These are phyloP conservation scores for Nakazawaea wyomingensis DNA, from an alignment of 805 yeast species.

Conservation along the genomic window DNA sequence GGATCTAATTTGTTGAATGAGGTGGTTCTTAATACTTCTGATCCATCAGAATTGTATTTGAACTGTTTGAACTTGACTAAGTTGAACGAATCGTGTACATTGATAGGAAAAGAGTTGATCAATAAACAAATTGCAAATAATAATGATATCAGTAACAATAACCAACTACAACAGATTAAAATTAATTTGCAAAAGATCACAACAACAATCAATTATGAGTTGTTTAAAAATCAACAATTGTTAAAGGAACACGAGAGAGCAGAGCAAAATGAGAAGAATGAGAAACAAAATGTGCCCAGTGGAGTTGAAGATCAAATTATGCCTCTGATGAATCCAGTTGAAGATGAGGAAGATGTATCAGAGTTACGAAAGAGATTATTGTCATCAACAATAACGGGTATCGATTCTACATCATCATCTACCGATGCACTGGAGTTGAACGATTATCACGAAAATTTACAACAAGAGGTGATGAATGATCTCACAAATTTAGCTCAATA, in stretches of 20 bases:
- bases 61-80: conserved; percentile 5
- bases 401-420: background rate
- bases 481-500: background rate
- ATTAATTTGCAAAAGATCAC: background rate
- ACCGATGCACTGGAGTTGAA: background rate
- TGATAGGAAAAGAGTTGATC: conserved; percentile 4
- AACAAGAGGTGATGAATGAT: conserved; percentile 10
- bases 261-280: no score
- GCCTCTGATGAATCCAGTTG: no score
- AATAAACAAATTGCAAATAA: background rate
- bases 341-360: conserved; percentile 8
- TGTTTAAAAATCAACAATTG: conserved; percentile 5
- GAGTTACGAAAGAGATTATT: conserved; percentile 12
- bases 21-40: background rate
- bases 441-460: conserved; percentile 10
- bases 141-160: background rate
- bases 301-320: no score
- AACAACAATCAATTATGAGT: conserved; percentile 7
- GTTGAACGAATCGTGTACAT: conserved; percentile 1
- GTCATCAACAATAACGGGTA: background rate
- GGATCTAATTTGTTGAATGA: background rate
- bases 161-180: background rate
- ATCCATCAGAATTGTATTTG: conserved; percentile 1
- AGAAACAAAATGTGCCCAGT: no score
- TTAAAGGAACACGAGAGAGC: background rate